phyloP scores from a whole-genome alignment of 2,329 filamentous ascomycete genomes.

The Fusarium sp. region DNA sequence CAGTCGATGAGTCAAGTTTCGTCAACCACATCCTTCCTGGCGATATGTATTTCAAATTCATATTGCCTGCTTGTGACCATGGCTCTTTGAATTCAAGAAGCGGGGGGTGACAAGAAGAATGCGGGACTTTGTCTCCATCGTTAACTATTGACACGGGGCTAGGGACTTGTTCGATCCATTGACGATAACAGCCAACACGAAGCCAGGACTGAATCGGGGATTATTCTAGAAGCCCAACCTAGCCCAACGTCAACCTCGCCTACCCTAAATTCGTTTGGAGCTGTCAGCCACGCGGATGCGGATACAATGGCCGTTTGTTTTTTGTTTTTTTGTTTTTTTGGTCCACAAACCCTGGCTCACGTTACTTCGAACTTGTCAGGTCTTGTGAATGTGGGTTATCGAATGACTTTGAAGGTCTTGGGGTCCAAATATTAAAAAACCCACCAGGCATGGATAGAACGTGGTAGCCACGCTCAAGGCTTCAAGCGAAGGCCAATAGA shows the following conservation, averaged over 20 bases:
- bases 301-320: conserved; percentile 25
- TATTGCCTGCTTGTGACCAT: conserved; percentile 4
- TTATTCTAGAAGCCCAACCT: conserved; percentile 25
- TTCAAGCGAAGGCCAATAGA: conserved; percentile 5
- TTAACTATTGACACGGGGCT: conserved; percentile 7
- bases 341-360: conserved; percentile 6
- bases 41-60: neutral
- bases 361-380: conserved; percentile 13
- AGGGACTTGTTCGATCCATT: conserved; percentile 8
- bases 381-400: conserved; percentile 38
- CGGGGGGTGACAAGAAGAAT: conserved; percentile 6
- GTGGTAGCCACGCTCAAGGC: neutral
- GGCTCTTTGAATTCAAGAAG: conserved; percentile 13
- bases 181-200: neutral
- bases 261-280: conserved; percentile 5
- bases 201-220: conserved; percentile 22
- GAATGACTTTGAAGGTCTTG: conserved; percentile 30
- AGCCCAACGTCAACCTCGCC: conserved; percentile 1
- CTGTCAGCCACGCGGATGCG: conserved; percentile 2
- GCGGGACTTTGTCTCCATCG: conserved; percentile 23
- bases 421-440: conserved; percentile 8
- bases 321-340: conserved; percentile 18
- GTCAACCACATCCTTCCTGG: neutral
- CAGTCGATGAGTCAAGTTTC: conserved; percentile 3
- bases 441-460: conserved; percentile 4